A percentile compares a stretch with the other conserved stretches of the same genome.
Evolutionary conservation across 2,329 filamentous ascomycete species (phyloP).

Genomic region (Emmonsiellopsis sp.): DNA sequence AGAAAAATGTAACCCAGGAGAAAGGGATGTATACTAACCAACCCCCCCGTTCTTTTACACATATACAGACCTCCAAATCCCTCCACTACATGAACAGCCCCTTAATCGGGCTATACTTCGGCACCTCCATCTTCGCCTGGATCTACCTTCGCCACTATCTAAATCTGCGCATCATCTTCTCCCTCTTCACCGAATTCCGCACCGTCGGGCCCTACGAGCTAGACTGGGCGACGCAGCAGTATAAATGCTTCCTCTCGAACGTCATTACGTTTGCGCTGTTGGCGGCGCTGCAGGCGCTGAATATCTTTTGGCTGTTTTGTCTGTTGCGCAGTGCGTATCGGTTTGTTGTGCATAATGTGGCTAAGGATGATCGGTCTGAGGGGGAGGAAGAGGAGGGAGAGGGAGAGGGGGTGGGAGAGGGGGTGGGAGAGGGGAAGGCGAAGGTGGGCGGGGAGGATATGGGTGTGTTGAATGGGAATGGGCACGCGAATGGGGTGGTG

Average conservation of each 20-base stretch:
- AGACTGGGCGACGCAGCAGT: constrained; percentile 41
- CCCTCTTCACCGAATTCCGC: constrained; percentile 37
- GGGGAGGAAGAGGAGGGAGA: constrained; percentile 36
- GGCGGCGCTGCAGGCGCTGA: constrained; percentile 36
- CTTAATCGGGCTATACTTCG: constrained; percentile 76
- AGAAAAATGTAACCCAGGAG: too few relatives aligned
- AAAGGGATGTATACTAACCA: not conserved
- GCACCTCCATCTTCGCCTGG: constrained; percentile 72
- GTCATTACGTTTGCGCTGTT: constrained; percentile 37
- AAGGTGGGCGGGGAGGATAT: too few relatives aligned
- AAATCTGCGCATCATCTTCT: constrained; percentile 39
- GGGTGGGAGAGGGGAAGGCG: too few relatives aligned
- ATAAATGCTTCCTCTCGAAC: constrained; percentile 41
- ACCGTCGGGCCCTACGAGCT: constrained; percentile 38
- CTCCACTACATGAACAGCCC: constrained; percentile 81
- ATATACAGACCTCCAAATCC: constrained; percentile 67
- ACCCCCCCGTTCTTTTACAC: not conserved
- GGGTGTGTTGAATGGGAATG: too few relatives aligned
- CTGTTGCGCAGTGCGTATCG: constrained; percentile 36
- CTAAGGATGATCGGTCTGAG: constrained; percentile 36
- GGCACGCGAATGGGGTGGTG: too few relatives aligned
- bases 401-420: constrained; percentile 8
- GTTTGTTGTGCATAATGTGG: constrained; percentile 30
- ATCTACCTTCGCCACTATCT: constrained; percentile 77
- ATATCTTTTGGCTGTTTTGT: constrained; percentile 38